Evolutionary conservation across 2,329 filamentous ascomycete species (phyloP).

Genomic region (Calonectria pseudoreteaudii): DNA sequence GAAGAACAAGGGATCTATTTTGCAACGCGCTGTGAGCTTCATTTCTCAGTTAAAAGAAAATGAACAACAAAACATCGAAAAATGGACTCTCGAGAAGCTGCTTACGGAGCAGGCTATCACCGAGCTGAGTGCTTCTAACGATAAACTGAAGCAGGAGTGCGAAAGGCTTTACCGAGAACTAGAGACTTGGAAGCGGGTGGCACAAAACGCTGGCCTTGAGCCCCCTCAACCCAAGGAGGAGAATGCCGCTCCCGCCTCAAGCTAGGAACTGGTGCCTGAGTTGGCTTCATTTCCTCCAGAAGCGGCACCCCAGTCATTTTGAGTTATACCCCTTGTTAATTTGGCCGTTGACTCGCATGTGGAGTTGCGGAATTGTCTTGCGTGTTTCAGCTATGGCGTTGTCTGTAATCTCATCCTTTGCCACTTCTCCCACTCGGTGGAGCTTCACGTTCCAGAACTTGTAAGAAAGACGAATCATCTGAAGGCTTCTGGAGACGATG

Average conservation of each 20-base stretch:
- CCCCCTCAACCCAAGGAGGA: constrained; percentile 55
- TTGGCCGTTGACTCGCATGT: constrained; percentile 11
- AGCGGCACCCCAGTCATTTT: constrained; percentile 24
- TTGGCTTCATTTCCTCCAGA: constrained; percentile 27
- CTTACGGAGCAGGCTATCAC: constrained; percentile 89
- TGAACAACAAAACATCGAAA: constrained; percentile 92
- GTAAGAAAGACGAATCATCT: constrained; percentile 4
- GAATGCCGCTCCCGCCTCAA: constrained; percentile 40
- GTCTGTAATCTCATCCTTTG: constrained; percentile 17
- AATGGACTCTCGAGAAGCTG: constrained; percentile 92
- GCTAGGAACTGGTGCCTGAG: constrained; percentile 41
- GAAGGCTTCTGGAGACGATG: constrained; percentile 1
- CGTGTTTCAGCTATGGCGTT: constrained; percentile 12
- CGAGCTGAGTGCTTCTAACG: constrained; percentile 87
- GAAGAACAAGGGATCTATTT: constrained; percentile 98
- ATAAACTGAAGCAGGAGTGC: constrained; percentile 85
- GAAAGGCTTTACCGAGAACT: constrained; percentile 82
- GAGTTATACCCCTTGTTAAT: constrained; percentile 40
- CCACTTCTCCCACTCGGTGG: constrained; percentile 12
- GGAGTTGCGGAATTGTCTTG: constrained; percentile 19
- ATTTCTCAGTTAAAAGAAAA: constrained; percentile 96
- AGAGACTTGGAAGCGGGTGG: constrained; percentile 81
- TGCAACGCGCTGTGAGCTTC: constrained; percentile 93
- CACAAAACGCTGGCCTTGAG: constrained; percentile 69
- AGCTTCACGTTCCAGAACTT: constrained; percentile 23